These are phyloP conservation scores for Melastoma malabathricum DNA, from an alignment of 345 rosid species.

Conservation along the genomic window DNA sequence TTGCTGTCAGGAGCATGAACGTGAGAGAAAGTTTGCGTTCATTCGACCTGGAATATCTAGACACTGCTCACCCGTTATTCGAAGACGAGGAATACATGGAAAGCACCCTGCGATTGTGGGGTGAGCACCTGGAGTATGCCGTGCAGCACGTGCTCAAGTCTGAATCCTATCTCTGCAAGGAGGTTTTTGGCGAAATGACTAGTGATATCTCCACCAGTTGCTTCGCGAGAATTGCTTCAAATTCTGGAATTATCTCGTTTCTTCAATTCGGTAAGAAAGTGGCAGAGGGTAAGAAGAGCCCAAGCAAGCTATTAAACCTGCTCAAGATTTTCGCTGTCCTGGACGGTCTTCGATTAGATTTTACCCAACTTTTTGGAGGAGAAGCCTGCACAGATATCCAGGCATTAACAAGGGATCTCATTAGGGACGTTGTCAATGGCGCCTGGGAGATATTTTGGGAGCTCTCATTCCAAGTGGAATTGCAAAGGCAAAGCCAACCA, in stretches of 20 bases:
- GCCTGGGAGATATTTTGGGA: slow-evolving; percentile 63
- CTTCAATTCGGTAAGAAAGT: slow-evolving; percentile 48
- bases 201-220: slow-evolving; percentile 23
- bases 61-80: slow-evolving; percentile 22
- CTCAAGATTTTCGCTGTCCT: slow-evolving; percentile 43
- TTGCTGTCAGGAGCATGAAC: slow-evolving; percentile 24
- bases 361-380: slow-evolving; percentile 51
- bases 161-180: slow-evolving; percentile 38
- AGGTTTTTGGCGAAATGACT: slow-evolving; percentile 23
- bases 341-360: slow-evolving; percentile 43
- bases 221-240: slow-evolving; percentile 39
- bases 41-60: slow-evolving; percentile 33
- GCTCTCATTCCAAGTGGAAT: slow-evolving; percentile 48
- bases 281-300: slow-evolving; percentile 43
- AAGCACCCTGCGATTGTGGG: slow-evolving; percentile 40
- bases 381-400: slow-evolving; percentile 41
- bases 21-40: slow-evolving; percentile 22
- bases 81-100: slow-evolving; percentile 35
- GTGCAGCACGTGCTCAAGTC: slow-evolving; percentile 31
- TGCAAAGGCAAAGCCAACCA: slow-evolving; percentile 42
- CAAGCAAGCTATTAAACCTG: slow-evolving; percentile 54
- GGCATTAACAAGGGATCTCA: slow-evolving; percentile 39
- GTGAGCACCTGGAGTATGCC: slow-evolving; percentile 34
- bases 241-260: slow-evolving; percentile 29
- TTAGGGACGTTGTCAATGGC: slow-evolving; percentile 41